A percentile compares a stretch with the other conserved stretches of the same genome.
Evolutionary conservation across 257 asterid genomes (phyloP).

Genomic region (Fraxinus quadrangulata): DNA sequence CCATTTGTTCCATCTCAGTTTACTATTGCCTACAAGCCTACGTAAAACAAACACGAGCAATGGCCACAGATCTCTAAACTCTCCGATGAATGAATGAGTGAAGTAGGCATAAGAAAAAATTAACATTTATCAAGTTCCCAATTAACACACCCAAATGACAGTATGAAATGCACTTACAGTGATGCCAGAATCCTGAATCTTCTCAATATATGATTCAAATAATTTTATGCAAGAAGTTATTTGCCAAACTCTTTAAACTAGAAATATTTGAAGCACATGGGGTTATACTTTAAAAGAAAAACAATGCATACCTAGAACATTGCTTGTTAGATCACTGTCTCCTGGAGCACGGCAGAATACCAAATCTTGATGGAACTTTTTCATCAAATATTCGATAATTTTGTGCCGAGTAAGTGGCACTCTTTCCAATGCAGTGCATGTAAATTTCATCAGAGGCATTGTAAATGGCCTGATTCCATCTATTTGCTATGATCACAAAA

Average conservation of each 20-base stretch:
- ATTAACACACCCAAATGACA: neutral
- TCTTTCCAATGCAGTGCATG: conserved; percentile 93
- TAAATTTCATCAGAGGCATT: conserved; percentile 92
- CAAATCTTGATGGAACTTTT: conserved; percentile 75
- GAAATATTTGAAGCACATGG: neutral
- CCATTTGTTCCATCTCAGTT: neutral
- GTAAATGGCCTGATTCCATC: conserved; percentile 97
- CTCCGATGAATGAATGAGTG: neutral
- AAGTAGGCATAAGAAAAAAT: neutral
- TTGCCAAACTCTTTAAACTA: neutral
- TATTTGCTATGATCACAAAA: conserved; percentile 48
- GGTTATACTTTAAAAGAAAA: neutral
- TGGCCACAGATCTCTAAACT: neutral
- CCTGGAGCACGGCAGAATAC: conserved; percentile 83
- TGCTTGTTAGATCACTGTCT: conserved; percentile 55
- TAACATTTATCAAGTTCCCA: neutral
- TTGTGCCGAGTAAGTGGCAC: conserved; percentile 73
- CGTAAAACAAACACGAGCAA: neutral
- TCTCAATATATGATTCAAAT: neutral
- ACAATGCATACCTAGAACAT: conserved; percentile 54
- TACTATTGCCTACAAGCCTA: neutral
- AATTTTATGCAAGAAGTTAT: neutral
- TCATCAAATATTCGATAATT: conserved; percentile 62
- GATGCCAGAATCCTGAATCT: neutral
- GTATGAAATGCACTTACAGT: neutral